These are phyloP conservation scores for Mycosphaerelloides madeirae DNA, from an alignment of 2,329 filamentous ascomycete species.

Conservation along the genomic window DNA sequence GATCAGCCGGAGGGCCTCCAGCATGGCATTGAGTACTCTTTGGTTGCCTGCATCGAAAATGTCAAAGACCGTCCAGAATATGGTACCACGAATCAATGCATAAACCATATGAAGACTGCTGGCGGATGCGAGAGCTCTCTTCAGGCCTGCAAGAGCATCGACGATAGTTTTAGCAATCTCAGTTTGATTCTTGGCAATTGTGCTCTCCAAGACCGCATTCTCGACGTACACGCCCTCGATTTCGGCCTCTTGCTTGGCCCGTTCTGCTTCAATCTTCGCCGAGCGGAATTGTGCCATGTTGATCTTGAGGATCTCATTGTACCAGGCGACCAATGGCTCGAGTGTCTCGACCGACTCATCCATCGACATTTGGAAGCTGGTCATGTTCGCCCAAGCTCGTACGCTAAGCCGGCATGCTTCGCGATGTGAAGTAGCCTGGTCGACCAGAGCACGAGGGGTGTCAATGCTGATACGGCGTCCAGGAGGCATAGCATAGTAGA, in stretches of 20 bases:
- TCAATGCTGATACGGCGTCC: slow-evolving; percentile 50
- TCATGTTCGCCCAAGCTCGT: slow-evolving; percentile 54
- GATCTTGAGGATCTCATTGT: slow-evolving; percentile 49
- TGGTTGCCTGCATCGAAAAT: slow-evolving; percentile 45
- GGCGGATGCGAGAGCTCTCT: slow-evolving; percentile 43
- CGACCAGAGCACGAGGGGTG: slow-evolving; percentile 51
- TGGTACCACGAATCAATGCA: slow-evolving; percentile 38
- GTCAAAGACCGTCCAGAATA: slow-evolving; percentile 42
- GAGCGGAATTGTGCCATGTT: slow-evolving; percentile 52
- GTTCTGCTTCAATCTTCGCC: slow-evolving; percentile 55
- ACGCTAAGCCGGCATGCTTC: slow-evolving; percentile 58
- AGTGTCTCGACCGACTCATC: slow-evolving; percentile 44
- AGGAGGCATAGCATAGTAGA: slow-evolving; percentile 55
- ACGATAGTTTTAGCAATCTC: slow-evolving; percentile 53
- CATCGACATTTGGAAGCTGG: slow-evolving; percentile 53
- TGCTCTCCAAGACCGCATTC: slow-evolving; percentile 46
- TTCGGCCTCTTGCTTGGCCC: slow-evolving; percentile 31
- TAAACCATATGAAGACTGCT: slow-evolving; percentile 15
- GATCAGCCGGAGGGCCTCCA: slow-evolving; percentile 48
- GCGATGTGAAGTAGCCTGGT: slow-evolving; percentile 53
- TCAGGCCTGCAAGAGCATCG: slow-evolving; percentile 50
- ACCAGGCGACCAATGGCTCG: slow-evolving; percentile 51
- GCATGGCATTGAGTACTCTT: slow-evolving; percentile 43
- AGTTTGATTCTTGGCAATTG: slow-evolving; percentile 53
- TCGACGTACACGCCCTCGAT: slow-evolving; percentile 37